Evolutionary conservation across 2,329 filamentous ascomycete species (phyloP).

Genomic region (Claviceps paspali): DNA sequence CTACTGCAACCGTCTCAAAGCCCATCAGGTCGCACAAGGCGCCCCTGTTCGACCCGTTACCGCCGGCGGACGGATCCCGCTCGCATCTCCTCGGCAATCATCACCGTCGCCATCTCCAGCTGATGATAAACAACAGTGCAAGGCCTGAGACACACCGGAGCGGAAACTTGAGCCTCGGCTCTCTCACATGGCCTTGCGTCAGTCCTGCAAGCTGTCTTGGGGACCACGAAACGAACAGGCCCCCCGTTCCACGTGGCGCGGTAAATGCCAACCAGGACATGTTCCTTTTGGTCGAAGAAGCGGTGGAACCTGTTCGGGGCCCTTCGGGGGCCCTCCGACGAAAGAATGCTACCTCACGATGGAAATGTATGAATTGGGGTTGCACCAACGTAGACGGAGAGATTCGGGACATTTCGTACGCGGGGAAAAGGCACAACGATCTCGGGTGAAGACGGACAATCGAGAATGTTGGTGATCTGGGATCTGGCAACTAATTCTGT

Average conservation of each 20-base stretch:
- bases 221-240: conserved; percentile 5
- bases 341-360: conserved; percentile 37
- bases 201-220: conserved; percentile 8
- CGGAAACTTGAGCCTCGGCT: conserved; percentile 8
- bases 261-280: conserved; percentile 60
- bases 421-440: conserved; percentile 18
- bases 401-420: conserved; percentile 6
- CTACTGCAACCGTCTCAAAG: too few species aligned
- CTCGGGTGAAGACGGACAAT: conserved; percentile 33
- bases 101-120: too few species aligned
- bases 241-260: conserved; percentile 7
- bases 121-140: conserved; percentile 30
- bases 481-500: conserved; percentile 10
- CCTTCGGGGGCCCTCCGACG: too few species aligned
- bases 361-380: conserved; percentile 25
- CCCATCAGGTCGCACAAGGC: too few species aligned
- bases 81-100: too few species aligned
- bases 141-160: conserved; percentile 6
- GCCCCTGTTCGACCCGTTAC: too few species aligned
- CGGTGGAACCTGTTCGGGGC: conserved; percentile 36
- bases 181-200: conserved; percentile 9
- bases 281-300: conserved; percentile 50
- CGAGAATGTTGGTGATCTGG: conserved; percentile 19
- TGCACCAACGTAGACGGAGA: conserved; percentile 18
- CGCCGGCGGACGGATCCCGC: conserved; percentile 40